Conservation (phyloP, 441 rosid species). For the Melastoma candidum region DNA sequence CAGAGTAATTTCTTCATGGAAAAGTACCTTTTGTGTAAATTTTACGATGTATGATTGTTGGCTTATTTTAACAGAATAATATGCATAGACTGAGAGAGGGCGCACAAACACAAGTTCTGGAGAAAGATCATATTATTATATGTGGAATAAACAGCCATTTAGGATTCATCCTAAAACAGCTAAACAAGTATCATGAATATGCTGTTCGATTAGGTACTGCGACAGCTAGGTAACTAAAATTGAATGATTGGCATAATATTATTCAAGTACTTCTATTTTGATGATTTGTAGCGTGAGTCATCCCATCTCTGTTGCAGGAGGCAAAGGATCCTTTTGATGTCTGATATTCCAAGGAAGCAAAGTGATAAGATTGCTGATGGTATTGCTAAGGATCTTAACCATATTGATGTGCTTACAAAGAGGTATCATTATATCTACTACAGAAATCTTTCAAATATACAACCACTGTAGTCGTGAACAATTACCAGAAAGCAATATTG, state of each 20-base stretch:
- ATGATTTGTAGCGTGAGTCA: constrained; percentile 3
- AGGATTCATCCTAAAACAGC: constrained; percentile 70
- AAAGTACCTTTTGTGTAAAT: constrained; percentile 7
- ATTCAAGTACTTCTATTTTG: background rate
- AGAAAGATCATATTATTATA: constrained; percentile 81
- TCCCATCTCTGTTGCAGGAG: constrained; percentile 37
- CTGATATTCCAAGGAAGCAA: constrained; percentile 96
- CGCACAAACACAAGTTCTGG: constrained; percentile 88
- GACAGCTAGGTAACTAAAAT: constrained; percentile 58
- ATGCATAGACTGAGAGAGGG: constrained; percentile 96
- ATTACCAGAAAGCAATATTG: too few relatives aligned
- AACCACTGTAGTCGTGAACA: too few relatives aligned
- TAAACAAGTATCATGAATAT: constrained; percentile 79
- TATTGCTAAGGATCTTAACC: constrained; percentile 67
- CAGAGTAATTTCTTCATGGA: constrained; percentile 44
- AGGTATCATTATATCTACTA: constrained; percentile 30
- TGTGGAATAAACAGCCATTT: constrained; percentile 87
- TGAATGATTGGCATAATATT: constrained; percentile 7
- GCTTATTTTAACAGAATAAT: constrained; percentile 49
- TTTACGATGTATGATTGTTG: constrained; percentile 5
- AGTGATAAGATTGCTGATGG: constrained; percentile 78
- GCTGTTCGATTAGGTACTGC: constrained; percentile 96
- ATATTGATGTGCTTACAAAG: constrained; percentile 83
- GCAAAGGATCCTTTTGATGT: constrained; percentile 93
- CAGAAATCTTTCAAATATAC: too few relatives aligned